These are phyloP conservation scores for Mycena maculata DNA, from an alignment of 768 basidiomycete species.

Conservation along the genomic window DNA sequence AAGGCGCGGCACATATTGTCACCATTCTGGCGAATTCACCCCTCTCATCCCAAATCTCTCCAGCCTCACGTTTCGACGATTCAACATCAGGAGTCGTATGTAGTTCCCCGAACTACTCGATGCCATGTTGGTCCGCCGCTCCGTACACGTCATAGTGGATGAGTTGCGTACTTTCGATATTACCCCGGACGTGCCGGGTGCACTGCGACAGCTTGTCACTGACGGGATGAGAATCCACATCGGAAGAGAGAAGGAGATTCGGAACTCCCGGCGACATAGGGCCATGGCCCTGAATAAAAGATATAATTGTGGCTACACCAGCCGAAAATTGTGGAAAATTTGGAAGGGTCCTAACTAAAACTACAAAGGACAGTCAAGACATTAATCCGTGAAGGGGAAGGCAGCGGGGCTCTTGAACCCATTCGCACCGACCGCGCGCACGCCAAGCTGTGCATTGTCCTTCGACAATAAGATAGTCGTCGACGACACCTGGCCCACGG, in stretches of 20 bases:
- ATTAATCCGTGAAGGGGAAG: conserved; percentile 41
- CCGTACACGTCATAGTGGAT: neutral
- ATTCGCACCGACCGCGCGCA: conserved; percentile 62
- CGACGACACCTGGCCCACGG: conserved; percentile 56
- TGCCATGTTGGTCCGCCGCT: neutral
- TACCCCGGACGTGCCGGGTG: neutral
- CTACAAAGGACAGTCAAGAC: neutral
- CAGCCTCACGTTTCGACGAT: neutral
- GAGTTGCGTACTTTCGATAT: neutral
- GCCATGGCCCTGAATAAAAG: no score
- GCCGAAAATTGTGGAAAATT: no score
- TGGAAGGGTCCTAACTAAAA: neutral
- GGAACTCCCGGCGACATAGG: no score
- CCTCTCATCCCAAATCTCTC: neutral
- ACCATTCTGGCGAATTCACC: neutral
- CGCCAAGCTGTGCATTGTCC: conserved; percentile 64
- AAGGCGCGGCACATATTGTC: neutral
- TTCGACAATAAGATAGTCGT: conserved; percentile 59
- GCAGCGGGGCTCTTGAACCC: conserved; percentile 64
- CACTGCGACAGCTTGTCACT: neutral
- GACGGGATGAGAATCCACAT: conserved; percentile 5
- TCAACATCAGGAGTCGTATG: neutral
- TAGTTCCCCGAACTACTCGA: neutral
- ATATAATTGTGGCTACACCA: no score
- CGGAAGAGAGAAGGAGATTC: neutral